Percentiles rank a stretch among this genome's conserved stretches.
These are phyloP conservation scores for Lyophyllum shimeji DNA, from an alignment of 768 basidiomycete genomes.

Conservation along the genomic window DNA sequence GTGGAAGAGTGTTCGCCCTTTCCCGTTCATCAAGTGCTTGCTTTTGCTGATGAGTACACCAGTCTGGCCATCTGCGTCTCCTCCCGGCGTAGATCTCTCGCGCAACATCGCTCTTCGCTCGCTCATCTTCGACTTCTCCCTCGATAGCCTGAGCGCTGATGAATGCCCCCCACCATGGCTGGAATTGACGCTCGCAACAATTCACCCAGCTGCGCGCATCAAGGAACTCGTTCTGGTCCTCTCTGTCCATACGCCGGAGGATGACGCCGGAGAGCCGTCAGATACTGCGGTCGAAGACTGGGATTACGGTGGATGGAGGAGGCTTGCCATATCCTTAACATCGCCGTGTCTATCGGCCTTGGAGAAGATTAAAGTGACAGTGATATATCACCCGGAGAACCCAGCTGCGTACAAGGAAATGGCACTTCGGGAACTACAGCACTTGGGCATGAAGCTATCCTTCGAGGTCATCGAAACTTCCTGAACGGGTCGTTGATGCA, in stretches of 20 bases:
- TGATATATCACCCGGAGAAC: neutral
- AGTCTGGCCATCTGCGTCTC: neutral
- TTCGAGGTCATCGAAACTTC: neutral
- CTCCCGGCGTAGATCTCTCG: neutral
- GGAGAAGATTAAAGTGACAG: neutral
- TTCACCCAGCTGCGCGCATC: neutral
- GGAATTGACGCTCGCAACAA: neutral
- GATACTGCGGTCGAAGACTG: neutral
- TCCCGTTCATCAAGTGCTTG: conserved; percentile 11
- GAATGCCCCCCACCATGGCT: neutral
- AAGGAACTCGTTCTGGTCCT: neutral
- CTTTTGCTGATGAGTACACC: neutral
- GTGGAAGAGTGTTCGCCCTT: neutral
- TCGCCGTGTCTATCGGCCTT: neutral
- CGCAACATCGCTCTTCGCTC: neutral
- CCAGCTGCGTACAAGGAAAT: neutral
- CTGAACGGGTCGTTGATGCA: neutral
- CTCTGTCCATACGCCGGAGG: neutral
- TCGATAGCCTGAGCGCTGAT: neutral
- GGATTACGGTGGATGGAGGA: neutral
- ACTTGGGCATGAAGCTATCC: neutral
- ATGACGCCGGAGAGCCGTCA: neutral
- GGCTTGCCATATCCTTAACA: neutral
- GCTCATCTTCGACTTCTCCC: neutral
- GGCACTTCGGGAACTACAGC: neutral